Evolutionary conservation across 2,329 filamentous ascomycete species (phyloP), one percentile per base, ranked within the genome.

Genomic region (Colletotrichum nymphaeae): DNA sequence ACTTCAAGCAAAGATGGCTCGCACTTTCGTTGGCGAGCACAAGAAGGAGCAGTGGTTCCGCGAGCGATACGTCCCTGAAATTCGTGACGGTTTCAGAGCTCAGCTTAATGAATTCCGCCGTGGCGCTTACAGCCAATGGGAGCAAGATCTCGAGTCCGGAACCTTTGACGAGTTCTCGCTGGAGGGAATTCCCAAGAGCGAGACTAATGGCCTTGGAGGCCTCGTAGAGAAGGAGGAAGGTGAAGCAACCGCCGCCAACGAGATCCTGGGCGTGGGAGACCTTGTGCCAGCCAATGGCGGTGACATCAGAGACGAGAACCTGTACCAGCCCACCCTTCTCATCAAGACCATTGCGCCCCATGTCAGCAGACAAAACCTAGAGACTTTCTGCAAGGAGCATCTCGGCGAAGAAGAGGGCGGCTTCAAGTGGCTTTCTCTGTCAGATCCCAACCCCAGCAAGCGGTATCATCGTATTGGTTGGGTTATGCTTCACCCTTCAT

Each of bases 281-380:
- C 87, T 98, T 62, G 90, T 98, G 16, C 95, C 97, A 42, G 92
- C 92, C 53, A 91, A 91, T 76, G 94, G 94, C 32, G 94, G 94
- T 62, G 96, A 98, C 76, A 89, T 98, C 64, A 92, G 95, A 49
- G 97, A 99, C 79, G 95, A 98, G 77, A 94, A 93, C 62, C 89
- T 97, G 37, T 92, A 93, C 76, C 95, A 97, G 81, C 97, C 97
- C 16, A 98, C 97, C 0, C 88, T 99, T 22, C 90, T 99, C 59
- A 98, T 99, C 87, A 99, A 99, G 86, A 99, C 97, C 0, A 95
- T 99, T 79, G 96, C 97, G 5, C 97, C 97, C 8, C 97, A 97
- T 72, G 97, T 99, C 75, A 98, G 95, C 79, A 93, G 97, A 52
- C 92, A 94, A 63, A 98, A 98, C 79, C 90, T 99, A 24, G 97